Conservation (phyloP, 805 yeast species). For the Saccharomycopsis schoenii region DNA sequence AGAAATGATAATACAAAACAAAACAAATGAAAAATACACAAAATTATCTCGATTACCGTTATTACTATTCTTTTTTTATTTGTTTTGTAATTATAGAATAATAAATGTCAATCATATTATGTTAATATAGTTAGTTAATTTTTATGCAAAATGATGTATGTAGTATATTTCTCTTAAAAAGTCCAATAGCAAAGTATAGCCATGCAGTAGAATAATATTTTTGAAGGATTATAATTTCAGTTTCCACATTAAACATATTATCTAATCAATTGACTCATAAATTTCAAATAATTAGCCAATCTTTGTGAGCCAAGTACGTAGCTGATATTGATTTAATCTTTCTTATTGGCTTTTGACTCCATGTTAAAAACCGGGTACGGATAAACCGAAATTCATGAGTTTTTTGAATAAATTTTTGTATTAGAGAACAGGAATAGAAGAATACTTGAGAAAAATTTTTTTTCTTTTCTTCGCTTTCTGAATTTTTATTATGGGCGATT, state of each 20-base stretch:
- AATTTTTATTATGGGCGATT: too few relatives aligned
- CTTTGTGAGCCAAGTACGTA: too few relatives aligned
- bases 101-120: not conserved
- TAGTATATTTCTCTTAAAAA: not conserved
- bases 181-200: too few relatives aligned
- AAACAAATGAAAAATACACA: not conserved
- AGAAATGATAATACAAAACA: not conserved
- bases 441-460: not conserved
- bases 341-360: not conserved
- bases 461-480: not conserved
- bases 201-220: too few relatives aligned
- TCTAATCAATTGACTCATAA: too few relatives aligned
- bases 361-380: not conserved
- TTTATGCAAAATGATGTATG: too few relatives aligned
- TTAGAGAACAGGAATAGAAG: too few relatives aligned
- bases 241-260: too few relatives aligned
- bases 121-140: not conserved
- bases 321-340: too few relatives aligned
- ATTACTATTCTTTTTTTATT: not conserved
- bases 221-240: too few relatives aligned
- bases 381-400: not conserved
- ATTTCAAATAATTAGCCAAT: too few relatives aligned
- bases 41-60: not conserved
- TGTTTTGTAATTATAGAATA: constrained; percentile 1
- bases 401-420: not conserved